Conservation (phyloP, 2,329 filamentous ascomycete species). For the Clarireedia hainanense region DNA sequence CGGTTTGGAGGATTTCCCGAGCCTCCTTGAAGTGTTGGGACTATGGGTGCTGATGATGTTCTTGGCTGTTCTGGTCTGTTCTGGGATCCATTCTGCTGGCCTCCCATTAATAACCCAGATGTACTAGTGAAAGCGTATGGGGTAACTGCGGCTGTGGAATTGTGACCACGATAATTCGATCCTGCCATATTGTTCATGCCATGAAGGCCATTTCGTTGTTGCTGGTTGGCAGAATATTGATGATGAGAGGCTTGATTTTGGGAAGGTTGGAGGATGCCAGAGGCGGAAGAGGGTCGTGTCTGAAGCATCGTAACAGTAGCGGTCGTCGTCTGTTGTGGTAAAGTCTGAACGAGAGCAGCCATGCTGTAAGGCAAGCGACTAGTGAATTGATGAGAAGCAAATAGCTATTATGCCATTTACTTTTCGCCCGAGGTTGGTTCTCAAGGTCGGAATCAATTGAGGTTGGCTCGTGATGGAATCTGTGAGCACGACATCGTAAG, state of each 20-base stretch:
- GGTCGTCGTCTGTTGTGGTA: constrained; percentile 66
- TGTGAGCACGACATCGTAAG: constrained; percentile 10
- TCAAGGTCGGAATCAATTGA: constrained; percentile 2
- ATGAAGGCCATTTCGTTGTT: constrained; percentile 45
- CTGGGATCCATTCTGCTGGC: constrained; percentile 34
- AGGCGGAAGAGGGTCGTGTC: constrained; percentile 58
- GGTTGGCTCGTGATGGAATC: constrained; percentile 8
- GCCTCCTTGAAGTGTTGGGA: constrained; percentile 32
- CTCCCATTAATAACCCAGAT: constrained; percentile 51
- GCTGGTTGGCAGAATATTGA: constrained; percentile 40
- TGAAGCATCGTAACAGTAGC: constrained; percentile 70
- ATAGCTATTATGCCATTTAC: constrained; percentile 15
- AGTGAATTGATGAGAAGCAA: constrained; percentile 19
- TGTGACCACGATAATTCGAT: constrained; percentile 45
- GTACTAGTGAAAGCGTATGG: constrained; percentile 70
- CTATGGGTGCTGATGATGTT: constrained; percentile 43
- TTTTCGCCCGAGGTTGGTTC: constrained; percentile 13
- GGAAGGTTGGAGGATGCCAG: constrained; percentile 38
- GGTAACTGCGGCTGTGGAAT: constrained; percentile 51
- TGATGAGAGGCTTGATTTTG: constrained; percentile 31
- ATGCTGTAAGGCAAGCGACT: constrained; percentile 43
- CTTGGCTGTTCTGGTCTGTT: constrained; percentile 45
- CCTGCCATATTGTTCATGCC: constrained; percentile 39
- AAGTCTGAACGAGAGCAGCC: constrained; percentile 79
- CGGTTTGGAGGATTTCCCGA: constrained; percentile 29